Conservation (phyloP, 331 rosid genomes). For the Prunus yedoensis region DNA sequence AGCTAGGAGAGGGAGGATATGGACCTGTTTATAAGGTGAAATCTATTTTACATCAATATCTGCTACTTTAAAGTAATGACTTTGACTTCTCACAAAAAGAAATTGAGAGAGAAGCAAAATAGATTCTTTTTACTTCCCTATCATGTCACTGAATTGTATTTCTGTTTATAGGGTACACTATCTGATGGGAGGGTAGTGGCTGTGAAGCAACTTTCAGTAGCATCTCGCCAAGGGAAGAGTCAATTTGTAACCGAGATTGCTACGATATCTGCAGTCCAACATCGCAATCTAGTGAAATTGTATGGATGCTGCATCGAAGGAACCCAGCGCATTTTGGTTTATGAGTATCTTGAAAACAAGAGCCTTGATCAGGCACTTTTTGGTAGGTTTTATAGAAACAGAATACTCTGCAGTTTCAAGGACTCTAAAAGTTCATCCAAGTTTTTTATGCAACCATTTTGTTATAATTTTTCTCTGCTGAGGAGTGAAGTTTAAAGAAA, state of each 20-base stretch:
- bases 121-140: neutral
- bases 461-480: no score
- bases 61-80: neutral
- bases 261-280: slow-evolving; percentile 25
- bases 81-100: no score
- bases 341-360: slow-evolving; percentile 32
- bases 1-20: slow-evolving; percentile 36
- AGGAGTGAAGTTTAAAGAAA: no score
- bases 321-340: slow-evolving; percentile 19
- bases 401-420: neutral
- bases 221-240: slow-evolving; percentile 19
- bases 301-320: slow-evolving; percentile 34
- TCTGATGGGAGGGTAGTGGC: slow-evolving; percentile 21
- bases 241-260: slow-evolving; percentile 25
- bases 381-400: neutral
- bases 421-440: neutral
- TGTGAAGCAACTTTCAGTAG: slow-evolving; percentile 27
- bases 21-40: slow-evolving; percentile 29
- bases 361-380: slow-evolving; percentile 29
- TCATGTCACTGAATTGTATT: neutral
- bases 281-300: slow-evolving; percentile 27
- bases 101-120: neutral
- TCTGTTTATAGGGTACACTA: slow-evolving; percentile 20
- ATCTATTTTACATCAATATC: no score
- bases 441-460: no score